Percentiles rank a stretch among this genome's conserved stretches.
These are phyloP conservation scores for Apiotrichum mycotoxinovorans DNA, from an alignment of 1,284 basidiomycete genomes.

Conservation along the genomic window DNA sequence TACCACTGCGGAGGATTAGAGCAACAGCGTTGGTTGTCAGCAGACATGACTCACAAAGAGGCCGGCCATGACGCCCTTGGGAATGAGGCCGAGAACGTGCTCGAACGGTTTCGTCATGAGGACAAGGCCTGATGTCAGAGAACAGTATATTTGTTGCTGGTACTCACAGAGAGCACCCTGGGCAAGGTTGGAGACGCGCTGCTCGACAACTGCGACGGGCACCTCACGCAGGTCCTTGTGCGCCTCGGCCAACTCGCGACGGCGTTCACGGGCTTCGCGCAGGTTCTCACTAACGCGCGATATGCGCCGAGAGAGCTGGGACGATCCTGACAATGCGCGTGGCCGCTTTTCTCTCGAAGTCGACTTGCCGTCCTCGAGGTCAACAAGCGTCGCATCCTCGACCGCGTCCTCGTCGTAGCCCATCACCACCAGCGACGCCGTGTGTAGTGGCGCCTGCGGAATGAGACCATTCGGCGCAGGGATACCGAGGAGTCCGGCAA, in stretches of 20 bases:
- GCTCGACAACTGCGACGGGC: constrained; percentile 77
- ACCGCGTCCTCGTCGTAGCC: constrained; percentile 56
- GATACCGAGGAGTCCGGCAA: constrained; percentile 82
- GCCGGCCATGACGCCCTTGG: constrained; percentile 57
- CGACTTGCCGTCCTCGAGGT: constrained; percentile 7
- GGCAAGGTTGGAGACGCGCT: constrained; percentile 79
- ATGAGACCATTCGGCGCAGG: constrained; percentile 92
- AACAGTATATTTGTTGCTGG: neutral
- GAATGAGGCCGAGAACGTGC: constrained; percentile 71
- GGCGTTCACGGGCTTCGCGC: constrained; percentile 7
- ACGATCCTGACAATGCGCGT: neutral
- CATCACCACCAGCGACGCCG: constrained; percentile 76
- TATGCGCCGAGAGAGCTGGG: constrained; percentile 1
- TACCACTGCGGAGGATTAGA: constrained; percentile 61
- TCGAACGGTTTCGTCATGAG: constrained; percentile 77
- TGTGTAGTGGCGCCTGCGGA: constrained; percentile 94
- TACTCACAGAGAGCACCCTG: constrained; percentile 74
- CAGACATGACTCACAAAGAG: constrained; percentile 53
- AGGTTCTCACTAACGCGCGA: neutral
- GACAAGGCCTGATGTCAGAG: constrained; percentile 51
- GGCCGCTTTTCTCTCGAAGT: neutral
- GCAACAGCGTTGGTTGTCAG: neutral
- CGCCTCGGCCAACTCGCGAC: constrained; percentile 14
- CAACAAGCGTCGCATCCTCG: constrained; percentile 6
- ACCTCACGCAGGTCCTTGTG: constrained; percentile 56